phyloP scores from a whole-genome alignment of 192 early-diverging fungal species.

The Coemansia sp. region DNA sequence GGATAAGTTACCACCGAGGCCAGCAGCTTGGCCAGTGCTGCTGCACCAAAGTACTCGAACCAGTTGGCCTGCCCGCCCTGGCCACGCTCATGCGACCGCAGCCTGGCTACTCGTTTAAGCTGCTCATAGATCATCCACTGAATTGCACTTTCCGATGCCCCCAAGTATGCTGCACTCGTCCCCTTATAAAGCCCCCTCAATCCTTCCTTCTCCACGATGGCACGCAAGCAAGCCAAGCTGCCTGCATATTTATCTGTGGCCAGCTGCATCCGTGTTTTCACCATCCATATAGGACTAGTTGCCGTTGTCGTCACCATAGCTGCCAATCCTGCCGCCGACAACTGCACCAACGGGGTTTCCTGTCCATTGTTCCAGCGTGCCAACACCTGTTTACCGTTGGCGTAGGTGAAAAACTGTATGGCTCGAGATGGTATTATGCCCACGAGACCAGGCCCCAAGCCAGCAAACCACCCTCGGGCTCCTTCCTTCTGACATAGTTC shows the following conservation, averaged over 20 bases:
- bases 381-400: slow-evolving; percentile 79
- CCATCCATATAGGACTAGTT: slow-evolving; percentile 98
- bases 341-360: slow-evolving; percentile 78
- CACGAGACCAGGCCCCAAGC: slow-evolving; percentile 88
- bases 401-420: slow-evolving; percentile 93
- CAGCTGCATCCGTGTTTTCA: slow-evolving; percentile 95
- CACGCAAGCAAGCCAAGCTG: slow-evolving; percentile 71
- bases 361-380: slow-evolving; percentile 70
- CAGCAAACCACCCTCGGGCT: slow-evolving; percentile 82
- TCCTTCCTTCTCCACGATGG: slow-evolving; percentile 78
- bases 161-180: slow-evolving; percentile 83
- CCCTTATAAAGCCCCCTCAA: slow-evolving; percentile 84
- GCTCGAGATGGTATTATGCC: slow-evolving; percentile 94
- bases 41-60: slow-evolving; percentile 80
- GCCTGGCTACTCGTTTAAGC: slow-evolving; percentile 62
- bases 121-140: slow-evolving; percentile 98
- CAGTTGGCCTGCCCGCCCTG: slow-evolving; percentile 49
- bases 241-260: slow-evolving; percentile 68
- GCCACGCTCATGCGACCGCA: slow-evolving; percentile 1
- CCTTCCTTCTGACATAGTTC: slow-evolving; percentile 76
- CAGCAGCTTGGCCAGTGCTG: slow-evolving; percentile 80
- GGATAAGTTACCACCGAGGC: slow-evolving; percentile 90
- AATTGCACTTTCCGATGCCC: slow-evolving; percentile 83
- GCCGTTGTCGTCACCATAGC: slow-evolving; percentile 71
- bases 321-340: slow-evolving; percentile 73